phyloP scores from a whole-genome alignment of 1,284 basidiomycete species.

The Malassezia dermatis region DNA sequence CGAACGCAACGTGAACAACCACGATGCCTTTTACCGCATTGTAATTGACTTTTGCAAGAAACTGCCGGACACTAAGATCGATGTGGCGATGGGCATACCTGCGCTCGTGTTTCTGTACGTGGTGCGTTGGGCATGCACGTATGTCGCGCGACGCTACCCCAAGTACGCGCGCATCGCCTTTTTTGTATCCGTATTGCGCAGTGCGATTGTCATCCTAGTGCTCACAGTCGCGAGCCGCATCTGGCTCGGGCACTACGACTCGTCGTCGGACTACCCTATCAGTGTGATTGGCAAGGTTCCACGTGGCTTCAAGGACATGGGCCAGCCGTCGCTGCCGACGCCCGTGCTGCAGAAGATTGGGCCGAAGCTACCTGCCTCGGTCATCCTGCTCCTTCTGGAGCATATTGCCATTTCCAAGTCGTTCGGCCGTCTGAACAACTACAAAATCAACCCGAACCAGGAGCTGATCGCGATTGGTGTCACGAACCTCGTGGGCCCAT shows the following conservation, averaged over 20 bases:
- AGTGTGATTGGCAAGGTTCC: slow-evolving; percentile 67
- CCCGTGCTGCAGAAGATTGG: slow-evolving; percentile 62
- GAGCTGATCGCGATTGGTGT: slow-evolving; percentile 95
- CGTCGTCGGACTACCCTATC: slow-evolving; percentile 66
- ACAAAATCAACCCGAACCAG: slow-evolving; percentile 96
- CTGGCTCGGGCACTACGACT: slow-evolving; percentile 27
- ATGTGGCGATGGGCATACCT: slow-evolving; percentile 80
- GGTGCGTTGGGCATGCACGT: slow-evolving; percentile 61
- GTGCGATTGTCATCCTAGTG: slow-evolving; percentile 45
- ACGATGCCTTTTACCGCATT: slow-evolving; percentile 63
- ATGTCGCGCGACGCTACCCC: slow-evolving; percentile 60
- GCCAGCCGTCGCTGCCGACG: slow-evolving; percentile 59
- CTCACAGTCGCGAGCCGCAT: slow-evolving; percentile 54
- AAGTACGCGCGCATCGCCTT: slow-evolving; percentile 58
- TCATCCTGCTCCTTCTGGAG: slow-evolving; percentile 86
- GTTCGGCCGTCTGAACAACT: slow-evolving; percentile 88
- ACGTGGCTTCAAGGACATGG: slow-evolving; percentile 56
- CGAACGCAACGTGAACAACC: slow-evolving; percentile 27
- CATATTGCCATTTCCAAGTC: slow-evolving; percentile 89
- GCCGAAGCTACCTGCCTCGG: slow-evolving; percentile 74
- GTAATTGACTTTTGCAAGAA: slow-evolving; percentile 85
- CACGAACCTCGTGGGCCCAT: slow-evolving; percentile 56
- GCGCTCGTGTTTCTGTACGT: slow-evolving; percentile 65
- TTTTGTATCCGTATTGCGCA: slow-evolving; percentile 42
- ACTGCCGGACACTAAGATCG: slow-evolving; percentile 61